These are phyloP conservation scores for Protea cynaroides DNA, from an alignment of 164 flowering plant species.

Conservation along the genomic window DNA sequence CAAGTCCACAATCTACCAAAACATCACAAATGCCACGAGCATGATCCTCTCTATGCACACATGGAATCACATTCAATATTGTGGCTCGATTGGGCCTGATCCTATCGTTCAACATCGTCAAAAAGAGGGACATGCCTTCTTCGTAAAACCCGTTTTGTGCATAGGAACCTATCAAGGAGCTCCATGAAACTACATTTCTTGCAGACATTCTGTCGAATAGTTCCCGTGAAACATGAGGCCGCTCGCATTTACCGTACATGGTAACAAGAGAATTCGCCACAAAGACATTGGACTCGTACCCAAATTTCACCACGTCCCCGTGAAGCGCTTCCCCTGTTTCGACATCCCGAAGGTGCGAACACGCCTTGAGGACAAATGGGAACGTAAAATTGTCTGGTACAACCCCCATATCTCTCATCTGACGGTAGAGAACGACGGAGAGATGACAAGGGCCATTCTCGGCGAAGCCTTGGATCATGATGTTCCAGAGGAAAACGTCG, in stretches of 20 bases:
- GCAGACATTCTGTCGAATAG: not conserved
- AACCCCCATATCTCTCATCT: not conserved
- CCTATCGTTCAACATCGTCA: not conserved
- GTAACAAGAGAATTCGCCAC: not conserved
- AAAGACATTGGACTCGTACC: constrained; percentile 1
- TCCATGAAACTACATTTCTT: not conserved
- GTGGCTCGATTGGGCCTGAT: not conserved
- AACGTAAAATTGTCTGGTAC: constrained; percentile 5
- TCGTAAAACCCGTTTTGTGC: not conserved
- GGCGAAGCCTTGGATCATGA: not conserved
- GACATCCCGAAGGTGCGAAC: not conserved
- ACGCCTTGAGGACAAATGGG: constrained; percentile 8
- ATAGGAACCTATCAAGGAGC: not conserved
- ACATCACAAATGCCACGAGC: not conserved
- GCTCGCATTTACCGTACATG: constrained; percentile 6
- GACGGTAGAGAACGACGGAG: not conserved
- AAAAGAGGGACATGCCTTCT: not conserved
- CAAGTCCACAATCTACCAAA: not conserved
- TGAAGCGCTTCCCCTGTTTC: constrained; percentile 5
- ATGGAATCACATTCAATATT: not conserved
- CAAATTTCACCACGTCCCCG: constrained; percentile 6
- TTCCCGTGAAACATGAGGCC: not conserved
- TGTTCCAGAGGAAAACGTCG: not conserved
- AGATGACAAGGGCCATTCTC: not conserved
- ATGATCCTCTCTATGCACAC: not conserved